Evolutionary conservation across 306 rosid genomes (phyloP).

Genomic region (Dalbergia cochinchinensis): DNA sequence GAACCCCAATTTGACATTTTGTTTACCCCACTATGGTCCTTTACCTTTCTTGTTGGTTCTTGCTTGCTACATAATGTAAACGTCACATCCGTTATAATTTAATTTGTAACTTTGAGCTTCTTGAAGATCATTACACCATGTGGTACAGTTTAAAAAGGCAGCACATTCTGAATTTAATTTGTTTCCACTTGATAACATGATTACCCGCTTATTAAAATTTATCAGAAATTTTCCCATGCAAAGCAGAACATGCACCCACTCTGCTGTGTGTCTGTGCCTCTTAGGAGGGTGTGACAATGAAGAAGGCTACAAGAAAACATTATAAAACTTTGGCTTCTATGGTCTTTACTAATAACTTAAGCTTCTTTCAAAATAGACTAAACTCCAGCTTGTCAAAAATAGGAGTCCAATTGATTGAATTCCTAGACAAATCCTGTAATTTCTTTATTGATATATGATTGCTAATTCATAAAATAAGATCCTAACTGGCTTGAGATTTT

Average conservation of each 20-base stretch:
- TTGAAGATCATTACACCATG: constrained; percentile 12
- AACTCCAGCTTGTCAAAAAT: constrained; percentile 6
- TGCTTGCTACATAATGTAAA: constrained; percentile 18
- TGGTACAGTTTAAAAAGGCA: neutral
- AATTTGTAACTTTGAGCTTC: constrained; percentile 37
- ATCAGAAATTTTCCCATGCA: neutral
- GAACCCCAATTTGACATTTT: constrained; percentile 37
- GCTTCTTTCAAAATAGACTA: constrained; percentile 17
- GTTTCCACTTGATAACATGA: constrained; percentile 4
- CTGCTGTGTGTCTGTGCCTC: neutral
- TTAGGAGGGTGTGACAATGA: neutral
- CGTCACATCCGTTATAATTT: constrained; percentile 16
- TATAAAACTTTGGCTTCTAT: neutral
- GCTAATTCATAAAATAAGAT: constrained; percentile 8
- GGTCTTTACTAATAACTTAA: neutral
- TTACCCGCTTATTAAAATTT: neutral
- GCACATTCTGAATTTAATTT: constrained; percentile 21
- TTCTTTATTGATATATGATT: constrained; percentile 3
- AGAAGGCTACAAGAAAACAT: neutral
- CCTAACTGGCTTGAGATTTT: constrained; percentile 15
- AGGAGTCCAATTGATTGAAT: neutral
- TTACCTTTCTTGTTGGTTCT: constrained; percentile 42
- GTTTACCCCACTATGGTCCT: constrained; percentile 43
- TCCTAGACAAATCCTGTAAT: neutral
- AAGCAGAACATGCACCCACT: neutral